Evolutionary conservation across 2,329 filamentous ascomycete genomes (phyloP), one percentile per base, ranked within the genome.

Genomic region (Fusarium multiceps): DNA sequence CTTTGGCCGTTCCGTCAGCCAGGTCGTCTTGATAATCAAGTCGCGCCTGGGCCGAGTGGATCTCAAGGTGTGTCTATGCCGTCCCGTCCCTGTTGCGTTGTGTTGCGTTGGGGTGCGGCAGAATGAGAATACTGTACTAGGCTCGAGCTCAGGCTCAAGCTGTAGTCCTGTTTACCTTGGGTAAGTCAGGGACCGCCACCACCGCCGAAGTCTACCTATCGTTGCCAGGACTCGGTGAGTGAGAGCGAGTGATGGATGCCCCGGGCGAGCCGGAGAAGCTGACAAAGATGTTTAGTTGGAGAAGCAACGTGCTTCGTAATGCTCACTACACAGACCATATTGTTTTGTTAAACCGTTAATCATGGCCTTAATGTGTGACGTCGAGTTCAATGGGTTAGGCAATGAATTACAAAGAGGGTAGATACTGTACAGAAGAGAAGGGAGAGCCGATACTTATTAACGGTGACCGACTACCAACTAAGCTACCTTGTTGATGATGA

Each of bases 141-240:
- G 27, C 42, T 48, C 30, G 37, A 12, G 41, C 30, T 45, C 45
- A 25, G 55, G 45, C 40, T 34, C 21, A 23, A 43, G 21, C 41
- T 43, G 21, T 23, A 43, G 41, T 43, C 48, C 50, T 41, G 46
- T 40, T 34, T 48, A 56, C 34, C 34, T n/a, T 37, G 34, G 50
- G 43, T 43, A 55, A 25, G 46, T 63, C 56, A 62, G 68, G 56
- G 59, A 69, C 67, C 61, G 69, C 72, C 62, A 73, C 70, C 59
- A 32, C 65, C 25, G 66, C 72, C 60, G 73, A 71, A 51, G 58
- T 55, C 66, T 66, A 55, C 28, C 37, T 13, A 59, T 23, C 37
- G 64, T 41, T n/a, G 34, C 21, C 34, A 65, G 62, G 32, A 72
- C 70, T 74, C 66, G 73, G 70, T 75, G 72, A 74, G 55, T 40